Evolutionary conservation across 2,329 filamentous ascomycete species (phyloP), one percentile per base, ranked within the genome.

Genomic region (Penicillium olsonii): DNA sequence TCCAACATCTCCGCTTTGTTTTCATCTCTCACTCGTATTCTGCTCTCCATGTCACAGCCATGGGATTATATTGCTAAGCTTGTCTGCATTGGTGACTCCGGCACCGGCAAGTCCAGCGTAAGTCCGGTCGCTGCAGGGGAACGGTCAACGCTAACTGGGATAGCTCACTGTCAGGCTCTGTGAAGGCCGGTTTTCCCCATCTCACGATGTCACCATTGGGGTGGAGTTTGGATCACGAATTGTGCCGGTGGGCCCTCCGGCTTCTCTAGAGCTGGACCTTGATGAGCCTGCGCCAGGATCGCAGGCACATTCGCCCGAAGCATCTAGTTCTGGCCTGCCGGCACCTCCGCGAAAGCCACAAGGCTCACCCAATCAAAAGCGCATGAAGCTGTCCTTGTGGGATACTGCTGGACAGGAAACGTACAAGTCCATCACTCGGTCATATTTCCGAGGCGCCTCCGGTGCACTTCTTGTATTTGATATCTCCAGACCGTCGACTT

Each of bases 61-160:
- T 97, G 92, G 92, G 91, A 97, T 78, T 97, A 95, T 78, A 99
- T 97, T 69, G 92, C 92, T 72, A 99, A 99, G 76, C 89, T 99
- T 64, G 92, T 97, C 68, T 95, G 90, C 77, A 91, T 99, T 66
- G 94, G 94, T 71, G 94, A 97, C 77, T 94, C 88, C 38, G 94
- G 92, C 69, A 95, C 90, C 68, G 94, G 94, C 67, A 99, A 99
- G 79, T 95, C 90, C 49, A 84, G 81, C 69, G 81, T 84, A 73
- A 57, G 77, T 68, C 26, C 8, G 5, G 8, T 4, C 14, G 9
- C 26, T 11, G 5, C 26, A 10, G 5, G 26, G 26, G 29, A 31
- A 31, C 6, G n/a, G 3, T n/a, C 12, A 14, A n/a, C 29, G 29
- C 29, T 31, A 43, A 53, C 41, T 27, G 38, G 33, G 63, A 55